Evolutionary conservation across 2,329 filamentous ascomycete genomes (phyloP).

Genomic region (Ceratocystis ficicola): DNA sequence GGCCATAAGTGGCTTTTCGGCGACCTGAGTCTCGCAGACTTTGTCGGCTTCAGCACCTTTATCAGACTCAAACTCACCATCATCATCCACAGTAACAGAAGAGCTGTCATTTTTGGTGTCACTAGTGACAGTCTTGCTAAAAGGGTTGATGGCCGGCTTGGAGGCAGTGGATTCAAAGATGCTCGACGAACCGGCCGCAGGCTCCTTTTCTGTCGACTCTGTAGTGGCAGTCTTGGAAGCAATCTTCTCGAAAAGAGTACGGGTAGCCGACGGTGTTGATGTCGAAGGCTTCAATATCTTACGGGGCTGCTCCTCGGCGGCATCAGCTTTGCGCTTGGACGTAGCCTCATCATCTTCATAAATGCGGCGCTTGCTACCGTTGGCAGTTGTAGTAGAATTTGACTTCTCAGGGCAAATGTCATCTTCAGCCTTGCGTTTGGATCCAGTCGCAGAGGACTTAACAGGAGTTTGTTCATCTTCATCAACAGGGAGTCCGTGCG

Average conservation of each 20-base stretch:
- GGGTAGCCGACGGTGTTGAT: conserved; percentile 40
- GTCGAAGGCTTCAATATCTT: conserved; percentile 39
- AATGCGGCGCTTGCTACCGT: conserved; percentile 40
- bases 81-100: background rate
- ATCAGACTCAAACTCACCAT: conserved; percentile 36
- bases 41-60: conserved; percentile 31
- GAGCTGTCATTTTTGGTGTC: conserved; percentile 37
- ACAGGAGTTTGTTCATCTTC: conserved; percentile 28
- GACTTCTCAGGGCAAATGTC: conserved; percentile 33
- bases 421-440: conserved; percentile 47
- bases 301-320: conserved; percentile 38
- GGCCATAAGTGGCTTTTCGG: background rate
- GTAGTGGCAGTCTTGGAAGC: conserved; percentile 27
- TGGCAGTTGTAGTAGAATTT: conserved; percentile 25
- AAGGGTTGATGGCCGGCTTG: conserved; percentile 40
- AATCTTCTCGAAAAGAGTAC: conserved; percentile 45
- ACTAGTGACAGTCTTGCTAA: conserved; percentile 45
- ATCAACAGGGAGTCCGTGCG: conserved; percentile 41
- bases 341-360: conserved; percentile 31
- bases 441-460: conserved; percentile 29
- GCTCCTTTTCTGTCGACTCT: conserved; percentile 19
- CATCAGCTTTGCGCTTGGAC: conserved; percentile 29
- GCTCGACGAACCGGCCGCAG: conserved; percentile 27
- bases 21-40: conserved; percentile 30
- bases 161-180: conserved; percentile 28